These are phyloP conservation scores for Colletotrichum destructivum DNA, from an alignment of 2,329 filamentous ascomycete species.

Conservation along the genomic window DNA sequence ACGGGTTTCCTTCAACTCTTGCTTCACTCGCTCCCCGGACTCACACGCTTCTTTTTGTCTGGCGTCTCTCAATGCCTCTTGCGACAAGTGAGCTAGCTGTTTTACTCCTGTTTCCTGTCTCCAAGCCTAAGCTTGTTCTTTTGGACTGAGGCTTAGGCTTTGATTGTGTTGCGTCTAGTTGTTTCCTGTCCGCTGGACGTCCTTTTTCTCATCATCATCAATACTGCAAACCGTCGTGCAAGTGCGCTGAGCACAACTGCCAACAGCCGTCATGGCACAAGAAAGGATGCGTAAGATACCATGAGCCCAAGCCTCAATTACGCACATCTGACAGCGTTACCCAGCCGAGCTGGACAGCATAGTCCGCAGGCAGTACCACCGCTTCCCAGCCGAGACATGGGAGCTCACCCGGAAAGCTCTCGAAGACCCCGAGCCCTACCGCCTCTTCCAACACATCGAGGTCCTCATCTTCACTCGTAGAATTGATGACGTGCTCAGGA, in stretches of 20 bases:
- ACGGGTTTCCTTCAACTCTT: slow-evolving; percentile 15
- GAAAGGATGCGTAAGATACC: slow-evolving; percentile 32
- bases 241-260: not conserved
- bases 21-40: not conserved
- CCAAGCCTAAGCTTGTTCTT: not conserved
- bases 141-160: slow-evolving; percentile 2
- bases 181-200: not conserved
- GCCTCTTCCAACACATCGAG: slow-evolving; percentile 38
- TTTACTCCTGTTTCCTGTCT: slow-evolving; percentile 6
- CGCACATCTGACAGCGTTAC: slow-evolving; percentile 13
- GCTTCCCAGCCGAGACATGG: slow-evolving; percentile 35
- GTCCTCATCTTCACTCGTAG: slow-evolving; percentile 27
- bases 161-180: not conserved
- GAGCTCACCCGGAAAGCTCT: slow-evolving; percentile 20
- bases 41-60: slow-evolving; percentile 17
- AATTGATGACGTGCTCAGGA: slow-evolving; percentile 26
- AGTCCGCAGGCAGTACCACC: slow-evolving; percentile 17
- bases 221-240: not conserved
- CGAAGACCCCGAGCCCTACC: slow-evolving; percentile 13
- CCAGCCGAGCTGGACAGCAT: slow-evolving; percentile 32
- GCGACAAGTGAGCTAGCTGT: not conserved
- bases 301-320: fast-evolving
- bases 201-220: not conserved
- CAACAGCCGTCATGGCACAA: slow-evolving; percentile 34
- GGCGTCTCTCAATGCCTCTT: slow-evolving; percentile 9